phyloP scores from a whole-genome alignment of 441 rosid genomes.

The Aquilaria agallochum region DNA sequence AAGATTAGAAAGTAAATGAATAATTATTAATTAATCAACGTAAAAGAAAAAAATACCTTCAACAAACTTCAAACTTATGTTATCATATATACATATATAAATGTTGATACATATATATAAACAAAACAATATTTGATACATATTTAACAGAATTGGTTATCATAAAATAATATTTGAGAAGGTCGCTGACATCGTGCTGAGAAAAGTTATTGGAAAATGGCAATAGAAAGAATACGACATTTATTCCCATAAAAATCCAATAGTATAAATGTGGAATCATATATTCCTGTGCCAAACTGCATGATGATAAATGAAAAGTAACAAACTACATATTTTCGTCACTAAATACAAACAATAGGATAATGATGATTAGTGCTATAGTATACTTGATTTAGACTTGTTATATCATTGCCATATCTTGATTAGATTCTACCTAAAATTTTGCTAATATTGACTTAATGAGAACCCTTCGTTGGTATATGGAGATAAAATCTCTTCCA shows the following conservation, averaged over 20 bases:
- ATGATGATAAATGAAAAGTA: constrained; percentile 24
- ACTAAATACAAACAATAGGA: constrained; percentile 26
- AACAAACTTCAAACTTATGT: too few relatives aligned
- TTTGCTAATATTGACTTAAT: background rate
- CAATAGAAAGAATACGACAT: constrained; percentile 28
- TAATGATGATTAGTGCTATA: constrained; percentile 32
- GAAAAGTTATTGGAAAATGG: constrained; percentile 10
- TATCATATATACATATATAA: too few relatives aligned
- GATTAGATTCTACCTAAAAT: constrained; percentile 18
- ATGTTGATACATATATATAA: background rate
- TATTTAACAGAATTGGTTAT: too few relatives aligned
- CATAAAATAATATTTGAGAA: constrained; percentile 4
- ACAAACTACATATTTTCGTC: constrained; percentile 39
- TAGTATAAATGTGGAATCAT: constrained; percentile 21
- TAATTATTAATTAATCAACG: too few relatives aligned
- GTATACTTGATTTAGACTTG: constrained; percentile 14
- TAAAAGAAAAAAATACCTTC: too few relatives aligned
- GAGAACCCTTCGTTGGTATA: too few relatives aligned
- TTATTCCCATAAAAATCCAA: constrained; percentile 22
- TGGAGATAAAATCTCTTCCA: too few relatives aligned
- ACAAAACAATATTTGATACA: too few relatives aligned
- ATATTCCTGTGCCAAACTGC: constrained; percentile 26
- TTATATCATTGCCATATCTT: constrained; percentile 6
- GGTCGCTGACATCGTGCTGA: constrained; percentile 16
- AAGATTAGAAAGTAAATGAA: too few relatives aligned